Evolutionary conservation across 805 yeast species (phyloP).

Genomic region (Candida railenensis): DNA sequence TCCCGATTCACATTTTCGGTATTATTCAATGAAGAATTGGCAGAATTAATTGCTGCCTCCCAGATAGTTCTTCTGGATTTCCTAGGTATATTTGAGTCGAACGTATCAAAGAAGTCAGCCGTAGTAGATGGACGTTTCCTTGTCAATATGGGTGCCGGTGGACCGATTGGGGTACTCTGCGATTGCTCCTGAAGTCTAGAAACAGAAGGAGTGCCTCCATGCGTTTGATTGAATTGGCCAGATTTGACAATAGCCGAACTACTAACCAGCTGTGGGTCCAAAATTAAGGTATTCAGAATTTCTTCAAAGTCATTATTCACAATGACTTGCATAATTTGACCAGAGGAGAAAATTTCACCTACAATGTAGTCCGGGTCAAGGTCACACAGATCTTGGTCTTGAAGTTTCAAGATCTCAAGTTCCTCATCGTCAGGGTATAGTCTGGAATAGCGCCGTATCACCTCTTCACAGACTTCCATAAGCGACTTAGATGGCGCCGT

Average conservation of each 20-base stretch:
- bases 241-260: neutral
- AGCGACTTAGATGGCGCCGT: constrained; percentile 50
- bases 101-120: constrained; percentile 22
- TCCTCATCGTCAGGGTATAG: constrained; percentile 64
- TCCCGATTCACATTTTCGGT: neutral
- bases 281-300: constrained; percentile 5
- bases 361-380: constrained; percentile 75
- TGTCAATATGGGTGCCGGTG: constrained; percentile 23
- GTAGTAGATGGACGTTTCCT: constrained; percentile 17
- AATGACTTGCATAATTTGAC: constrained; percentile 35
- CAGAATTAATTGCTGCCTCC: constrained; percentile 1
- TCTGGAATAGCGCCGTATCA: constrained; percentile 53
- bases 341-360: constrained; percentile 56
- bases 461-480: constrained; percentile 50
- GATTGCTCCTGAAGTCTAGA: constrained; percentile 1
- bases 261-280: neutral
- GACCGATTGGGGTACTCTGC: constrained; percentile 19
- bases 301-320: constrained; percentile 23
- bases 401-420: constrained; percentile 57
- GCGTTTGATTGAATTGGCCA: neutral
- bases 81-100: constrained; percentile 21
- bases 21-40: neutral
- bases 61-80: constrained; percentile 13
- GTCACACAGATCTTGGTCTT: constrained; percentile 68
- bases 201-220: constrained; percentile 1